phyloP scores from a whole-genome alignment of 331 rosid genomes.

The Malus hybrid region DNA sequence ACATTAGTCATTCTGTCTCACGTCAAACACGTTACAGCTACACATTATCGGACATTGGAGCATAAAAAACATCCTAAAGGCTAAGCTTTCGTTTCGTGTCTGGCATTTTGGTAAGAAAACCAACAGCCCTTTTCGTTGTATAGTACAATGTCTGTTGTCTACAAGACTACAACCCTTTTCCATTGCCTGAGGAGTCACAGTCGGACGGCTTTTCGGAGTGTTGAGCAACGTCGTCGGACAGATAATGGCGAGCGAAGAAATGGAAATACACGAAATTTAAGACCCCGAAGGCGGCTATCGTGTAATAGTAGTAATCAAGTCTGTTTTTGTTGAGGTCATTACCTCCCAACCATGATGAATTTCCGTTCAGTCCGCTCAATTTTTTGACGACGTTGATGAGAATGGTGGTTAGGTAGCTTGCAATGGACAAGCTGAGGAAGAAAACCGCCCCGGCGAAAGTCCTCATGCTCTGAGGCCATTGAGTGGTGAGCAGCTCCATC shows the following conservation, averaged over 20 bases:
- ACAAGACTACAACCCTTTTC: background rate
- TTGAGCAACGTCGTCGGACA: background rate
- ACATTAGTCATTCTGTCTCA: background rate
- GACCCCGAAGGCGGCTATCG: conserved; percentile 28
- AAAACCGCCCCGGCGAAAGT: conserved; percentile 52
- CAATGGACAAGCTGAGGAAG: conserved; percentile 35
- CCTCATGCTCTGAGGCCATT: conserved; percentile 55
- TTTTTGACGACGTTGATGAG: conserved; percentile 14
- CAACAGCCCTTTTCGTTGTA: background rate
- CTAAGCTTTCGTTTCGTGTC: background rate
- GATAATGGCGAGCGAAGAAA: conserved; percentile 25
- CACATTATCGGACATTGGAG: background rate
- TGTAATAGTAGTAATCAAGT: conserved; percentile 43
- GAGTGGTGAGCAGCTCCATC: conserved; percentile 48
- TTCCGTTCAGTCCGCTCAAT: conserved; percentile 1
- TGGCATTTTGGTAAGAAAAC: background rate
- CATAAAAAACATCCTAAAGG: background rate
- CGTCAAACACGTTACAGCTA: background rate
- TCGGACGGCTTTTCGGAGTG: background rate
- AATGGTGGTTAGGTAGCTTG: conserved; percentile 28
- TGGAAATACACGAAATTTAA: conserved; percentile 32
- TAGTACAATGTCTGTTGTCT: background rate
- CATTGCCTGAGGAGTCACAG: background rate
- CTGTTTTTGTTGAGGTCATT: conserved; percentile 54
- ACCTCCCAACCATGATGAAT: conserved; percentile 43